phyloP scores from a whole-genome alignment of 1,139 yeast species.

The Yamadazyma trypodendri region DNA sequence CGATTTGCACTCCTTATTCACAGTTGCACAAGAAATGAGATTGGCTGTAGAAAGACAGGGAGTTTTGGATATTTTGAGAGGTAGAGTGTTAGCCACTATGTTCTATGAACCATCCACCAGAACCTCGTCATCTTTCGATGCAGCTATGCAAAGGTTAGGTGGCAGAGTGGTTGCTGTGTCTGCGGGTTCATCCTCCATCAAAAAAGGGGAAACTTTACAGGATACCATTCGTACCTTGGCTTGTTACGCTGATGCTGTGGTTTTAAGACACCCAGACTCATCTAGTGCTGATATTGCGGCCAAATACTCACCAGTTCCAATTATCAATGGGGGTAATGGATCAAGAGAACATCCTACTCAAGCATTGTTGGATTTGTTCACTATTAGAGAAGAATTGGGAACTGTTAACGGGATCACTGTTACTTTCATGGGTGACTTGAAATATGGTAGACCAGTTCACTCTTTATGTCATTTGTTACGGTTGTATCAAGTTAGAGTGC shows the following conservation, averaged over 20 bases:
- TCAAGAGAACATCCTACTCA: conserved; percentile 98
- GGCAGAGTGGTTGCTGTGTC: conserved; percentile 92
- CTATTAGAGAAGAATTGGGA: conserved; percentile 98
- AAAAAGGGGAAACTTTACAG: conserved; percentile 97
- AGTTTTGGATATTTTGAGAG: conserved; percentile 83
- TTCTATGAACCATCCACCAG: conserved; percentile 99
- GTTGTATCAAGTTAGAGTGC: conserved; percentile 90
- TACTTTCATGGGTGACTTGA: conserved; percentile 98
- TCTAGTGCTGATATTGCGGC: conserved; percentile 93
- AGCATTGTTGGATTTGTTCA: conserved; percentile 94
- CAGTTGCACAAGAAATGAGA: conserved; percentile 98
- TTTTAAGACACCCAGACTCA: conserved; percentile 92
- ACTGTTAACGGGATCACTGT: conserved; percentile 97
- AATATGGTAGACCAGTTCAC: conserved; percentile 98
- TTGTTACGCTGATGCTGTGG: conserved; percentile 95
- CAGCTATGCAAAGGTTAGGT: conserved; percentile 99
- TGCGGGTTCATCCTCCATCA: conserved; percentile 84
- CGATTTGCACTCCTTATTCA: conserved; percentile 87
- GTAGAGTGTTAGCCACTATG: conserved; percentile 90
- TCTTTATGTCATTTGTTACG: conserved; percentile 88
- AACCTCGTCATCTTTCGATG: conserved; percentile 94
- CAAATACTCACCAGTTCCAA: conserved; percentile 94
- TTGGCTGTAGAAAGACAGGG: conserved; percentile 96
- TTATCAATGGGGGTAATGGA: conserved; percentile 97
- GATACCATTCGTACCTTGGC: conserved; percentile 95